Conservation (phyloP, 1,284 basidiomycete genomes). For the Vanrija pseudolonga region DNA sequence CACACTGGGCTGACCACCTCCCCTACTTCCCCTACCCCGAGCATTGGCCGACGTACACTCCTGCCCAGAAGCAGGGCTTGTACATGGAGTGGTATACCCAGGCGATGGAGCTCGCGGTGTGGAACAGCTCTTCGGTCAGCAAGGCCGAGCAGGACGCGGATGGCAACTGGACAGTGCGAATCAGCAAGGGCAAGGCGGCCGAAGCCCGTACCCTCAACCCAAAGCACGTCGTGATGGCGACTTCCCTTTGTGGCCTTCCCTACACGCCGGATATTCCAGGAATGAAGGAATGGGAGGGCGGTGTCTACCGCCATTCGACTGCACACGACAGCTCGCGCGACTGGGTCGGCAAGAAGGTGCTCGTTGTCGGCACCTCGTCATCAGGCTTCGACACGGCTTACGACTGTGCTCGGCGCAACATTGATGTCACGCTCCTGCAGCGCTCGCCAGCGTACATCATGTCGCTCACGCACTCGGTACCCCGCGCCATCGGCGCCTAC, state of each 20-base stretch:
- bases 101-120: conserved; percentile 37
- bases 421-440: conserved; percentile 62
- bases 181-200: conserved; percentile 51
- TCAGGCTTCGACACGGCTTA: conserved; percentile 54
- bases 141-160: conserved; percentile 51
- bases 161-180: conserved; percentile 56
- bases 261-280: conserved; percentile 22
- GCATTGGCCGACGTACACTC: conserved; percentile 61
- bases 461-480: conserved; percentile 50
- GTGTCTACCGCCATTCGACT: too few species aligned
- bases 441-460: conserved; percentile 62
- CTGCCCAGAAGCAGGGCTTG: conserved; percentile 49
- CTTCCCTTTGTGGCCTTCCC: conserved; percentile 26
- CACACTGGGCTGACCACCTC: conserved; percentile 53
- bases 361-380: conserved; percentile 60
- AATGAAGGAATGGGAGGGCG: too few species aligned
- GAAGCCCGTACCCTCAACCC: conserved; percentile 55
- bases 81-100: conserved; percentile 39
- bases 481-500: conserved; percentile 43
- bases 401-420: conserved; percentile 53
- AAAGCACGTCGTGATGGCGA: conserved; percentile 35
- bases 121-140: conserved; percentile 52
- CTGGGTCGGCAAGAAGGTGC: conserved; percentile 58
- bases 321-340: conserved; percentile 54
- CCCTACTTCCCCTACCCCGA: conserved; percentile 52